phyloP scores from a whole-genome alignment of 805 yeast genomes.

The Zygotorulaspora florentina region DNA sequence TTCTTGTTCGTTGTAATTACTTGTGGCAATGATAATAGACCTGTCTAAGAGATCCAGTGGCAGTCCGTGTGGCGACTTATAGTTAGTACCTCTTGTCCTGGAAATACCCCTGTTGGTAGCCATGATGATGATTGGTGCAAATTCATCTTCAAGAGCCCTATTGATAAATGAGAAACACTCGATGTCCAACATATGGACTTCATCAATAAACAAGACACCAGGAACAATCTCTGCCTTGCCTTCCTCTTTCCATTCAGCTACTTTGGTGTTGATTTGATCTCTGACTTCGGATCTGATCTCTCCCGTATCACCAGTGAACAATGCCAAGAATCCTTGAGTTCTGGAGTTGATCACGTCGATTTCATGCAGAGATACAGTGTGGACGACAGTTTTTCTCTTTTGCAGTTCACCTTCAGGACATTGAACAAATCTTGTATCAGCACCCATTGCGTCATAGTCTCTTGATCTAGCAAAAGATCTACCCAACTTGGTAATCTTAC shows the following conservation, averaged over 20 bases:
- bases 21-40: conserved; percentile 85
- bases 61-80: conserved; percentile 95
- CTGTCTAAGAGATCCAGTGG: conserved; percentile 94
- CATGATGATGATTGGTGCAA: conserved; percentile 96
- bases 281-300: conserved; percentile 94
- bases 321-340: conserved; percentile 95
- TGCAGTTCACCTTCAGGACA: conserved; percentile 99
- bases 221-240: conserved; percentile 98
- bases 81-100: conserved; percentile 88
- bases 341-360: conserved; percentile 96
- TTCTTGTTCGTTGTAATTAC: conserved; percentile 73
- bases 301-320: conserved; percentile 95
- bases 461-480: conserved; percentile 94
- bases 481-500: conserved; percentile 90
- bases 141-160: conserved; percentile 93
- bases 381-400: conserved; percentile 91
- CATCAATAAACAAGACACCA: conserved; percentile 96
- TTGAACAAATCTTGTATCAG: conserved; percentile 95
- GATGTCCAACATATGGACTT: conserved; percentile 96
- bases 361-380: conserved; percentile 96
- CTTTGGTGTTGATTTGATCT: conserved; percentile 93
- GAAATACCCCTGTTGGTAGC: conserved; percentile 96
- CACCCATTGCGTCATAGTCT: conserved; percentile 98
- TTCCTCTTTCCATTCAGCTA: conserved; percentile 98
- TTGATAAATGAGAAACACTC: conserved; percentile 94